These are phyloP conservation scores for Mycena capillaripes DNA, from an alignment of 768 basidiomycete genomes.

Conservation along the genomic window DNA sequence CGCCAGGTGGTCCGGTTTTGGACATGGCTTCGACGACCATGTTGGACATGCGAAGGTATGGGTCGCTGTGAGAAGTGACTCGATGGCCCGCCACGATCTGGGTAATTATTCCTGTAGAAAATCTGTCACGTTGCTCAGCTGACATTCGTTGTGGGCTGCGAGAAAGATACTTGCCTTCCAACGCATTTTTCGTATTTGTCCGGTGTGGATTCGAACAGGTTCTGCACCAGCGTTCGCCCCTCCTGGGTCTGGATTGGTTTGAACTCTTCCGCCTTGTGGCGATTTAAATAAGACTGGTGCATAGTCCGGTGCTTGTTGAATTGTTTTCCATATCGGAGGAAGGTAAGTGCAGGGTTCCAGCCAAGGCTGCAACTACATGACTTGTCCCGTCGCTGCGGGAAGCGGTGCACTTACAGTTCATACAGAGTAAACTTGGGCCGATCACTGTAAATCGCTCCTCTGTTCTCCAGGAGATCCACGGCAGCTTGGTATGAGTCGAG, in stretches of 20 bases:
- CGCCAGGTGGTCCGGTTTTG: slow-evolving; percentile 27
- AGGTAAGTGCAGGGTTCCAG: slow-evolving; percentile 18
- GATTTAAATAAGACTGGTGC: slow-evolving; percentile 37
- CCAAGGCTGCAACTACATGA: slow-evolving; percentile 30
- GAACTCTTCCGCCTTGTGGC: slow-evolving; percentile 37
- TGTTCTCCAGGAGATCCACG: slow-evolving; percentile 47
- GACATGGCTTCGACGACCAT: slow-evolving; percentile 42
- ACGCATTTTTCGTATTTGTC: neutral
- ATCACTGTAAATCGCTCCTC: slow-evolving; percentile 44
- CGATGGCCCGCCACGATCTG: slow-evolving; percentile 51
- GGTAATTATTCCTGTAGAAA: slow-evolving; percentile 38
- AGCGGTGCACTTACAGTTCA: slow-evolving; percentile 34
- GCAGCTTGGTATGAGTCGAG: slow-evolving; percentile 39
- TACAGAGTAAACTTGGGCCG: slow-evolving; percentile 33
- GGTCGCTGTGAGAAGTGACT: slow-evolving; percentile 50
- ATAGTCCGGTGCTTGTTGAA: slow-evolving; percentile 36
- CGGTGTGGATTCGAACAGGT: neutral
- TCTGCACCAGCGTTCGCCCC: slow-evolving; percentile 41
- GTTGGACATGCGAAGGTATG: slow-evolving; percentile 47
- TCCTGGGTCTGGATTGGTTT: slow-evolving; percentile 44
- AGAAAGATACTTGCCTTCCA: neutral
- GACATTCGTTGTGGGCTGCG: too few species aligned
- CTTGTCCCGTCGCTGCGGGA: neutral
- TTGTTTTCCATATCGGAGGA: slow-evolving; percentile 36
- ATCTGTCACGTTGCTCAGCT: slow-evolving; percentile 13